Evolutionary conservation across 2,329 filamentous ascomycete species (phyloP), one percentile per base, ranked within the genome.

Genomic region (Aspergillus pseudoterreus): DNA sequence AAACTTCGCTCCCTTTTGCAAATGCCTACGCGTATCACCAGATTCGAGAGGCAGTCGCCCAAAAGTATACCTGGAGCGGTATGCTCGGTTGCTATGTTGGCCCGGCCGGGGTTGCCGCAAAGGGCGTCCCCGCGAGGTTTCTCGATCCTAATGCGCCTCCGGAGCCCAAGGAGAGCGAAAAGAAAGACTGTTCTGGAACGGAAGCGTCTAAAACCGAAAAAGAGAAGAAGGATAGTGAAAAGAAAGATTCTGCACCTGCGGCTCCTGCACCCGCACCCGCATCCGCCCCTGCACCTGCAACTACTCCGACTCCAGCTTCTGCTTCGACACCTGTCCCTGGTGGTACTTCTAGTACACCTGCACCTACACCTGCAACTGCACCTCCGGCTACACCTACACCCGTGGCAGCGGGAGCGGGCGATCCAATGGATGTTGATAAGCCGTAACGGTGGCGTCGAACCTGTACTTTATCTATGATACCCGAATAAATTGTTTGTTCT

Each of bases 51-150:
- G 79, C 95, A 12, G 74, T 83, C 47, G 81, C 78, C 1, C 87
- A 90, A 41, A 84, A 89, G 42, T 92, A 91, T 68, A 82, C 82
- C 52, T 99, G 90, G 88, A 95, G 91, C 67, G 78, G 78, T 27
- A 77, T 94, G 59, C 71, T 95, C 27, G 91, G 89, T 5, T 88
- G 86, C 14, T 99, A 92, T 81, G 86, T 92, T 4, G 92, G 92
- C 0, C 81, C 79, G 27, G 57, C 63, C 5, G 58, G 78, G 75
- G 57, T 76, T 75, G 66, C 75, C 71, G 83, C 89, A 0, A 88
- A 78, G 36, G 92, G 91, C 6, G 92, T 96, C 21, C 92, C 91
- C 0, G 84, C 83, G 52, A 82, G 90, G 47, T 97, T 96, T 66
- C 64, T 75, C 51, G 59, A 58, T 24, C 43, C 54, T 9, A 48